Conservation (phyloP, 495 filamentous ascomycete genomes). For the Neurospora africana region DNA sequence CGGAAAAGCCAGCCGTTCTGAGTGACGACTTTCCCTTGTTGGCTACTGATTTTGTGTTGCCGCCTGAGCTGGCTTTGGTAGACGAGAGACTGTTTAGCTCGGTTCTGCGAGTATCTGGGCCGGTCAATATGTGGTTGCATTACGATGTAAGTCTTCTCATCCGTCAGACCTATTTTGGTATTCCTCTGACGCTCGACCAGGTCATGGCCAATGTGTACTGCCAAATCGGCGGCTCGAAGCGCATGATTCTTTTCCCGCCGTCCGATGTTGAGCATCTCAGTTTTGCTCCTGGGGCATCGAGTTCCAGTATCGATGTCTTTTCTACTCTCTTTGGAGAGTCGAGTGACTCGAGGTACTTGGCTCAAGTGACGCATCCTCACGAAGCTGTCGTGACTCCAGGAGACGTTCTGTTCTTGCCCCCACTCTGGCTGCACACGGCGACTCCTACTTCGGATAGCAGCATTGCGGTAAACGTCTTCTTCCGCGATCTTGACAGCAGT, state of each 20-base stretch:
- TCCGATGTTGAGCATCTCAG: conserved; percentile 56
- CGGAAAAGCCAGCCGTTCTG: conserved; percentile 57
- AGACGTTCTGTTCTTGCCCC: conserved; percentile 70
- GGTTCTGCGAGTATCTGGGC: conserved; percentile 67
- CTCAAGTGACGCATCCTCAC: conserved; percentile 47
- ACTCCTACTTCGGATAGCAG: conserved; percentile 51
- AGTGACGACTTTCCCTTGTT: conserved; percentile 60
- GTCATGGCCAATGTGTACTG: conserved; percentile 87
- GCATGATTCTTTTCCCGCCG: conserved; percentile 69
- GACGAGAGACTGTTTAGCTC: conserved; percentile 62
- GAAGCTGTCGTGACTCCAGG: conserved; percentile 56
- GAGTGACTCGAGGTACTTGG: conserved; percentile 28
- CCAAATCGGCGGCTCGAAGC: conserved; percentile 62
- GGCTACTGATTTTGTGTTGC: conserved; percentile 59
- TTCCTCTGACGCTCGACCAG: conserved; percentile 23
- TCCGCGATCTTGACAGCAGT: conserved; percentile 53
- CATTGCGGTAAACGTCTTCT: conserved; percentile 79
- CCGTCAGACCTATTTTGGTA: neutral
- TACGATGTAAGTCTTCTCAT: conserved; percentile 55
- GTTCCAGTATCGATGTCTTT: conserved; percentile 64
- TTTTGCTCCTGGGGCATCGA: conserved; percentile 68
- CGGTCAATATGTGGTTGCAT: conserved; percentile 84
- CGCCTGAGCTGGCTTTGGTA: conserved; percentile 49
- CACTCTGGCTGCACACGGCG: conserved; percentile 77
- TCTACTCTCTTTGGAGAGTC: conserved; percentile 18